Conservation (phyloP, 1,284 basidiomycete genomes). For the Volvariella surrecta region DNA sequence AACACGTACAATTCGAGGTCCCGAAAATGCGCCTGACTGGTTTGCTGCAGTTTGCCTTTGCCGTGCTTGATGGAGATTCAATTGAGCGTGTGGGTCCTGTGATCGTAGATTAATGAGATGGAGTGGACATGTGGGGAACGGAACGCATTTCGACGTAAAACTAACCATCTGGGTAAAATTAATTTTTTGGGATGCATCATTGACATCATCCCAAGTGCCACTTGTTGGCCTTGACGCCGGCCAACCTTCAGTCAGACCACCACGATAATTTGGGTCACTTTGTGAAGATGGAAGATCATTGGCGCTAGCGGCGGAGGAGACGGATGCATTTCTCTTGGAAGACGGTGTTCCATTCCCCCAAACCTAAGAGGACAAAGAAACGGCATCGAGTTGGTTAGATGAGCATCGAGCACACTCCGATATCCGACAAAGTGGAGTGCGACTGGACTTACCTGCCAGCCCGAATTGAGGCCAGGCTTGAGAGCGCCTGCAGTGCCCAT, state of each 20-base stretch:
- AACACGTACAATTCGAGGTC: conserved; percentile 31
- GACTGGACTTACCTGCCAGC: conserved; percentile 55
- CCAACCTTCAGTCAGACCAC: conserved; percentile 45
- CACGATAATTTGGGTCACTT: conserved; percentile 38
- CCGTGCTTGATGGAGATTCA: conserved; percentile 36
- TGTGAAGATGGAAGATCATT: conserved; percentile 40
- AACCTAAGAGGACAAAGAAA: conserved; percentile 41
- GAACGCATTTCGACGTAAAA: conserved; percentile 10
- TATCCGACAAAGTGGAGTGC: background rate
- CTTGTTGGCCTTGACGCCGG: conserved; percentile 40
- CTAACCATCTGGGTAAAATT: conserved; percentile 40
- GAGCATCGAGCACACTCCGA: background rate
- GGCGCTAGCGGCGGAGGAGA: conserved; percentile 48
- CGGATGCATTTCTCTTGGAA: conserved; percentile 52
- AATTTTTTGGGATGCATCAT: conserved; percentile 36
- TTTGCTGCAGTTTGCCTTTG: conserved; percentile 38
- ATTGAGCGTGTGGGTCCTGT: conserved; percentile 27
- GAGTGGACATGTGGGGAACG: conserved; percentile 1
- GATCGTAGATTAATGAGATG: conserved; percentile 4
- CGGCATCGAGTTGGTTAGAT: conserved; percentile 5
- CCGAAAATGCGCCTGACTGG: conserved; percentile 24
- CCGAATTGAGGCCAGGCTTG: conserved; percentile 43
- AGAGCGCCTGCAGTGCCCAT: conserved; percentile 38
- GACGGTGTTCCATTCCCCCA: conserved; percentile 42
- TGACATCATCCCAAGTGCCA: conserved; percentile 56